These are phyloP conservation scores for Phanerodontia chrysosporium DNA, from an alignment of 768 basidiomycete genomes.

Conservation along the genomic window DNA sequence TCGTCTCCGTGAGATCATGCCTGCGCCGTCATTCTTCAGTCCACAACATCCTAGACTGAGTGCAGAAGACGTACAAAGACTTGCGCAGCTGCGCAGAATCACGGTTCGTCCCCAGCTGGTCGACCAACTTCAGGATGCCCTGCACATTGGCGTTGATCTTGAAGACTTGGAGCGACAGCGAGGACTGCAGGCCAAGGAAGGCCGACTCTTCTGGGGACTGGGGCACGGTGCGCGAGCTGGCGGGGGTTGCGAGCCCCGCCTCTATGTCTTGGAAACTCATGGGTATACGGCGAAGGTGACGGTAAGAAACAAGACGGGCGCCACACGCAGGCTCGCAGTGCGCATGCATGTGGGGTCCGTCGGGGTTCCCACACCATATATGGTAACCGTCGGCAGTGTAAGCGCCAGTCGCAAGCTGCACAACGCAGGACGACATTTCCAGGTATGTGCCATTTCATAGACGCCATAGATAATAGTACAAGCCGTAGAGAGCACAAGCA, in stretches of 20 bases:
- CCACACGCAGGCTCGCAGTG: background rate
- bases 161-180: conserved; percentile 90
- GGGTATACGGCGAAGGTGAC: background rate
- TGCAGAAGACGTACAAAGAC: conserved; percentile 72
- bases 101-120: conserved; percentile 82
- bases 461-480: background rate
- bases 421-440: background rate
- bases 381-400: background rate
- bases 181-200: conserved; percentile 73
- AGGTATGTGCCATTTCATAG: background rate
- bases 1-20: conserved; percentile 91
- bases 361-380: conserved; percentile 3
- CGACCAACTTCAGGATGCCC: conserved; percentile 93
- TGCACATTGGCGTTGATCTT: conserved; percentile 98
- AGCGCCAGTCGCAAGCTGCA: background rate
- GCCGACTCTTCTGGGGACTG: conserved; percentile 61
- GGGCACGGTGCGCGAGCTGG: conserved; percentile 23
- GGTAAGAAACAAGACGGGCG: background rate
- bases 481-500: background rate
- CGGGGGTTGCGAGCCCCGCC: conserved; percentile 32
- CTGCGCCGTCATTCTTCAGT: no score
- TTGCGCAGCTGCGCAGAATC: conserved; percentile 80
- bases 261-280: conserved; percentile 55
- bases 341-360: background rate
- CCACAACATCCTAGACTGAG: no score